Evolutionary conservation across 2,329 filamentous ascomycete species (phyloP).

Genomic region (Verticillium longisporum): DNA sequence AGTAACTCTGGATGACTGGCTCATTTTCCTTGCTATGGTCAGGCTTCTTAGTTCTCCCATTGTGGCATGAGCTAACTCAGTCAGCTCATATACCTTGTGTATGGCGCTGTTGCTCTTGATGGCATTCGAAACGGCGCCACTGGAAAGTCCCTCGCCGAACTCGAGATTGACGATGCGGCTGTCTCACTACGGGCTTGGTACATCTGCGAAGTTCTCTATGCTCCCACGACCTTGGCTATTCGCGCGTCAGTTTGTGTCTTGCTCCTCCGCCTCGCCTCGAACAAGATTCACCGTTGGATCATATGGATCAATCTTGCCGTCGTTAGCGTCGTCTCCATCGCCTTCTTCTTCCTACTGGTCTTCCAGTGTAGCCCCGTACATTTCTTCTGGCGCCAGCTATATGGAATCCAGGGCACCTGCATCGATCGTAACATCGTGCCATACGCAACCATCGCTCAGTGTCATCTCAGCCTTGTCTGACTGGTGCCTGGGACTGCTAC

Average conservation of each 20-base stretch:
- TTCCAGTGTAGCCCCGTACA: conserved; percentile 42
- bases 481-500: conserved; percentile 40
- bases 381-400: conserved; percentile 39
- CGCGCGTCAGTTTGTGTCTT: conserved; percentile 34
- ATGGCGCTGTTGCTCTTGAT: conserved; percentile 22
- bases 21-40: conserved; percentile 40
- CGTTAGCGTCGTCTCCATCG: conserved; percentile 26
- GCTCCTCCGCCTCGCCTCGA: conserved; percentile 30
- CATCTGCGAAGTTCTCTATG: conserved; percentile 31
- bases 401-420: conserved; percentile 30
- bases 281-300: conserved; percentile 23
- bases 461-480: conserved; percentile 37
- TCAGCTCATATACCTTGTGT: conserved; percentile 26
- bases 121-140: conserved; percentile 17
- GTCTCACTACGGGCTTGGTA: conserved; percentile 28
- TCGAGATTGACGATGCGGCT: conserved; percentile 15
- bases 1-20: conserved; percentile 37
- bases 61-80: neutral
- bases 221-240: conserved; percentile 28
- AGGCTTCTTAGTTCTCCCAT: conserved; percentile 1
- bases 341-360: conserved; percentile 37
- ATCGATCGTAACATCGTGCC: conserved; percentile 30
- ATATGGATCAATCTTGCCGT: conserved; percentile 24
- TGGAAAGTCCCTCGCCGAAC: conserved; percentile 14
- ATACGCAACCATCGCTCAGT: conserved; percentile 34